A percentile compares a stretch with the other conserved stretches of the same genome.
phyloP scores from a whole-genome alignment of 1,139 yeast species.

The Wickerhamomyces sp. region DNA sequence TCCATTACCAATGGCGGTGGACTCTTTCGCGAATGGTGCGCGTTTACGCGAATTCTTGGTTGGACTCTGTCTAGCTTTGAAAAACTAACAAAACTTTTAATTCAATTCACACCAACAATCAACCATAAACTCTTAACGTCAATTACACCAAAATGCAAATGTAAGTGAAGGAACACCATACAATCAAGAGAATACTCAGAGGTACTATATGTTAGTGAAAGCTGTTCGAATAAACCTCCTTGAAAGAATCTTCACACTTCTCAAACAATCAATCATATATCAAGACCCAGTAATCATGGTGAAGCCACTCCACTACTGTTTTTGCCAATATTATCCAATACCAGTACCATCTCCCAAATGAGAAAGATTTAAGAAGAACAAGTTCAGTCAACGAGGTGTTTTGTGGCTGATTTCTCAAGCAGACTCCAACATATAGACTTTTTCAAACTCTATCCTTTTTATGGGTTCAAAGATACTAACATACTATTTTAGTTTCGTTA shows the following conservation, averaged over 20 bases:
- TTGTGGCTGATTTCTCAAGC: no score
- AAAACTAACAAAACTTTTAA: constrained; percentile 1
- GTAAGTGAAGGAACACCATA: constrained; percentile 18
- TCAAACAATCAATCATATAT: no score
- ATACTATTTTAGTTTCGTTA: constrained; percentile 61
- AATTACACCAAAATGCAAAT: constrained; percentile 24
- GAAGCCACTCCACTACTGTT: no score
- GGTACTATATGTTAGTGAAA: neutral
- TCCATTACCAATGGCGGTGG: neutral
- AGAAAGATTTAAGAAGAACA: no score
- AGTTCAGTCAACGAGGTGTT: no score
- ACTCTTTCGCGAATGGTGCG: neutral
- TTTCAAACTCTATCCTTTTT: no score
- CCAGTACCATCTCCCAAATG: no score
- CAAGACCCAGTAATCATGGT: no score
- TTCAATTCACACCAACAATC: neutral
- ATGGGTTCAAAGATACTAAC: constrained; percentile 15
- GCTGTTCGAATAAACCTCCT: constrained; percentile 5
- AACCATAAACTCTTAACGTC: constrained; percentile 7
- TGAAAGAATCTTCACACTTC: neutral
- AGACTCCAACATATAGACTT: no score
- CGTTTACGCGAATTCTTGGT: neutral
- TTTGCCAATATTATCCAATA: no score
- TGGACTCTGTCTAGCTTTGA: neutral
- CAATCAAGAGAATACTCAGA: neutral